A percentile compares a stretch with the other conserved stretches of the same genome.
Evolutionary conservation across 31 red algal species (phyloP).

Genomic region (Pterothamnion heteromorphum): DNA sequence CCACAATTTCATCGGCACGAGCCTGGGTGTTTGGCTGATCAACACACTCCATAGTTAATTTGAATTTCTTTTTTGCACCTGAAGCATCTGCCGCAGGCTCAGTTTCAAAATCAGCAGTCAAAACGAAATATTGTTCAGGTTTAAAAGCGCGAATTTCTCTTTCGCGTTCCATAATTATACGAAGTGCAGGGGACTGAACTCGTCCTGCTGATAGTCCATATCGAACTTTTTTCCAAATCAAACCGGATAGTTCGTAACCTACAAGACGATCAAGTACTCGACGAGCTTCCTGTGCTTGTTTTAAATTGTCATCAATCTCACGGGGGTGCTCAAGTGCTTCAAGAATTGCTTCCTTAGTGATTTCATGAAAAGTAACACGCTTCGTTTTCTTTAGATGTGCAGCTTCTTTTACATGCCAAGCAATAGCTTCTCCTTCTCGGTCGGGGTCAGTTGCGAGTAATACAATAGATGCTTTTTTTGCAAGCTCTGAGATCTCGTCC

Average conservation of each 20-base stretch:
- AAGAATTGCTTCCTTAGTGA: slow-evolving; percentile 51
- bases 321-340: slow-evolving; percentile 38
- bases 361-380: slow-evolving; percentile 47
- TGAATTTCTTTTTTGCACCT: too few species aligned
- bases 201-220: slow-evolving; percentile 48
- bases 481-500: slow-evolving; percentile 39
- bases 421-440: slow-evolving; percentile 58
- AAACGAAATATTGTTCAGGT: background rate
- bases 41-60: too few species aligned
- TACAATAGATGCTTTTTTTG: slow-evolving; percentile 33
- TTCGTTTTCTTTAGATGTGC: slow-evolving; percentile 40
- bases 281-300: slow-evolving; percentile 51
- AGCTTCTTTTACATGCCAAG: slow-evolving; percentile 48
- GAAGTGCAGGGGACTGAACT: slow-evolving; percentile 53
- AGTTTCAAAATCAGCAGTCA: background rate
- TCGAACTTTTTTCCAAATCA: slow-evolving; percentile 53
- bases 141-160: slow-evolving; percentile 45
- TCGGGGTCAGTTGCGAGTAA: slow-evolving; percentile 55
- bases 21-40: too few species aligned
- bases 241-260: slow-evolving; percentile 48
- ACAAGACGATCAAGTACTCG: slow-evolving; percentile 53
- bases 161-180: slow-evolving; percentile 51
- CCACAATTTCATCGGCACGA: too few species aligned
- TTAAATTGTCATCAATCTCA: slow-evolving; percentile 46
- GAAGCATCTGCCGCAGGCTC: too few species aligned